Base-by-base conservation (phyloP, 768 basidiomycete species). In the Lentinula sp. region DNA sequence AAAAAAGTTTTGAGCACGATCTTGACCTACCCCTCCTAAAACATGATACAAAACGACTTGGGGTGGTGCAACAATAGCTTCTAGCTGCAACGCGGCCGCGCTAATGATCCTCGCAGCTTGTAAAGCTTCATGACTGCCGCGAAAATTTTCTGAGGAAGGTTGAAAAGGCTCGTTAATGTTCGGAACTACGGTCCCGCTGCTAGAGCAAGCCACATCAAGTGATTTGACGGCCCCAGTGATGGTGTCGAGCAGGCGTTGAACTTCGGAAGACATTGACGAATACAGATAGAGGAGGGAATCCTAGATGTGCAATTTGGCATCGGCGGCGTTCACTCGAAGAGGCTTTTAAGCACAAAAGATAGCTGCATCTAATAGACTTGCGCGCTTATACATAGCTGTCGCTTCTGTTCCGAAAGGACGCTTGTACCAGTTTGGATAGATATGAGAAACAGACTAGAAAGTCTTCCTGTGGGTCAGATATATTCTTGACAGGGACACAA, bases 21-120 rank as follows among this genome's bases (percentile, higher is more conserved):
- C 68, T 70, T 37, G 20, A 66, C 72, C 6, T 45, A 71, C 74
- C 18, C 73, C 72, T 33, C 58, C 59, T n/a, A 67, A 66, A 10
- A 71, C 49, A 7, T 63, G 65, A 45, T 65, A 72, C 32, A 73
- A 41, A 4, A 69, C 60, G 35, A 69, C 62, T 2, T 67, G 66
- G 0, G 74, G 72, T 6, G 70, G 70, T 2, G 67, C 60, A 2
- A 73, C 49, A 10, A 70, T 66, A 4, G 71, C 70, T 8, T 66
- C 68, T 1, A 75, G 63, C 53, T 75, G 74, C 3, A 71, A 52
- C 1, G 70, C 72, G 6, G 74, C 74, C 1, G 73, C 72, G 32
- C 66, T 66, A 39, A 71, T 72, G n/a, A 69, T 61, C 39, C 62
- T 67, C 9, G 72, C 68, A 9, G 72, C 71, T 48, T 74, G 71